A percentile compares a stretch with the other conserved stretches of the same genome.
Conservation (phyloP, 768 basidiomycete genomes). For the Mycena rosella region DNA sequence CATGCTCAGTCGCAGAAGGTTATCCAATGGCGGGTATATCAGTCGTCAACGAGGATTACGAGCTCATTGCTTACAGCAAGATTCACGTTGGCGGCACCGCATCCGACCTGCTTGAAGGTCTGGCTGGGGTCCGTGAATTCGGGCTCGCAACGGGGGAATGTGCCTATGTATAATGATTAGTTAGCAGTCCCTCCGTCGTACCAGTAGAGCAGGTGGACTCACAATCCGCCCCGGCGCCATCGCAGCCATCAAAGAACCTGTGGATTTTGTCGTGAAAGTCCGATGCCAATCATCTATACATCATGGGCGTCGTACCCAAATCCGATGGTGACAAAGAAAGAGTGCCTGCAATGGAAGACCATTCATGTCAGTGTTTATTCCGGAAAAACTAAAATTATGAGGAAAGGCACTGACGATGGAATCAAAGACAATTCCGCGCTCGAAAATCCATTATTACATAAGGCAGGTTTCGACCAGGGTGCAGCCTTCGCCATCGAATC, state of each 20-base stretch:
- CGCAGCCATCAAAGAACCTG: constrained; percentile 59
- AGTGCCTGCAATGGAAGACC: constrained; percentile 45
- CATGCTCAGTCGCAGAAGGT: too few relatives aligned
- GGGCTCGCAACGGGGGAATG: constrained; percentile 46
- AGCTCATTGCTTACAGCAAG: constrained; percentile 18
- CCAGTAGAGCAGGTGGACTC: constrained; percentile 27
- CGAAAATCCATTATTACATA: constrained; percentile 48
- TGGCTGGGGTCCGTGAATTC: constrained; percentile 55
- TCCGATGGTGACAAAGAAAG: constrained; percentile 55
- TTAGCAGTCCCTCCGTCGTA: neutral
- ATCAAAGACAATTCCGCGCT: constrained; percentile 51
- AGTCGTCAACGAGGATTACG: too few relatives aligned
- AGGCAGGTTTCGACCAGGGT: constrained; percentile 50
- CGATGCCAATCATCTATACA: neutral
- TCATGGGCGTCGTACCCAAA: constrained; percentile 49
- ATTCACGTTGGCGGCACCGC: constrained; percentile 50
- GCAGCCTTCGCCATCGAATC: constrained; percentile 53
- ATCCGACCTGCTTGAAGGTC: constrained; percentile 54
- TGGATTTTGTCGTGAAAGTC: neutral
- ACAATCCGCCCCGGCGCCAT: constrained; percentile 59
- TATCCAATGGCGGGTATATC: too few relatives aligned
- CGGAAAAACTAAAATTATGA: neutral
- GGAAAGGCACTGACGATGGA: constrained; percentile 45
- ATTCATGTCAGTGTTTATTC: neutral
- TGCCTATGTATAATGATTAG: constrained; percentile 44